Evolutionary conservation across 2,329 filamentous ascomycete species (phyloP).

Genomic region (Apiospora hydei): DNA sequence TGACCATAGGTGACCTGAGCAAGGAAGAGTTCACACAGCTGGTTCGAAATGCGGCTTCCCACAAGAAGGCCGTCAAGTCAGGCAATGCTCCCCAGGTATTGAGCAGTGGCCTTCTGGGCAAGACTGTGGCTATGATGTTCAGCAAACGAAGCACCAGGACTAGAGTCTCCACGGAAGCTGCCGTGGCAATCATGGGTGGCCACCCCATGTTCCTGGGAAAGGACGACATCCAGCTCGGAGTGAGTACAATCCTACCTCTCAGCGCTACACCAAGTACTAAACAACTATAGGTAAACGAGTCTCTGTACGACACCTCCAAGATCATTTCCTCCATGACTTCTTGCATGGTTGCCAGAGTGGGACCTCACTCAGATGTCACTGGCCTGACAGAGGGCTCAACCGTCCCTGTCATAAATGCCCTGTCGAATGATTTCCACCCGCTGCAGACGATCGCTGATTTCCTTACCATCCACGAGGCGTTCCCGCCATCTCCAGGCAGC

Average conservation of each 20-base stretch:
- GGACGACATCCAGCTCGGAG: constrained; percentile 94
- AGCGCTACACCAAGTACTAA: not conserved
- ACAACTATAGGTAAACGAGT: constrained; percentile 79
- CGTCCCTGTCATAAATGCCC: constrained; percentile 85
- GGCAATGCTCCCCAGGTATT: constrained; percentile 67
- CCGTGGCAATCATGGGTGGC: constrained; percentile 86
- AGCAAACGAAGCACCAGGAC: constrained; percentile 95
- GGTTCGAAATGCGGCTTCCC: constrained; percentile 79
- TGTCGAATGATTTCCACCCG: constrained; percentile 92
- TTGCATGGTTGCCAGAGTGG: constrained; percentile 81
- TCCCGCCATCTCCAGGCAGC: constrained; percentile 54
- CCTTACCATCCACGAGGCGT: constrained; percentile 84
- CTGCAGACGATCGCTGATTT: constrained; percentile 95
- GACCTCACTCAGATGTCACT: constrained; percentile 77
- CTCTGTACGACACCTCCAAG: constrained; percentile 87
- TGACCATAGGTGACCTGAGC: constrained; percentile 88
- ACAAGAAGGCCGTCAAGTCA: constrained; percentile 81
- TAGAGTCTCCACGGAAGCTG: constrained; percentile 90
- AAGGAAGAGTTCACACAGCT: constrained; percentile 81
- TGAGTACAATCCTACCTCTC: constrained; percentile 47
- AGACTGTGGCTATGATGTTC: constrained; percentile 95
- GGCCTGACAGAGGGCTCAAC: constrained; percentile 74
- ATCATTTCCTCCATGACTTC: constrained; percentile 96
- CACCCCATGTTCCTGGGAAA: constrained; percentile 97
- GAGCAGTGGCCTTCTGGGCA: constrained; percentile 69